Base-by-base conservation (phyloP, 1,284 basidiomycete species). In the Trametes hirsuta region DNA sequence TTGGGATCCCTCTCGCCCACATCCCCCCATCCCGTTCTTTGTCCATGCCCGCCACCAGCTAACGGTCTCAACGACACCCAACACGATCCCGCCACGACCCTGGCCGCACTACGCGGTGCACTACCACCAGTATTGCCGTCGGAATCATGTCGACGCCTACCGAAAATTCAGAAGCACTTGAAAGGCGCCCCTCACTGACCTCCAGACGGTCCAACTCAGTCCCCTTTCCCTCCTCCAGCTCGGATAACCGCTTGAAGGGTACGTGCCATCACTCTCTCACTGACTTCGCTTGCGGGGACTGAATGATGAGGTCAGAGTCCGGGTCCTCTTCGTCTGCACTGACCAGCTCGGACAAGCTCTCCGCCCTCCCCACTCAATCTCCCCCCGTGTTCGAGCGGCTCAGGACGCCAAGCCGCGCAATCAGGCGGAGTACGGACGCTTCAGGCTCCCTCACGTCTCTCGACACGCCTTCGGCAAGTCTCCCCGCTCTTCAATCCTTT, bases 341-440 rank as follows among this genome's bases (percentile, higher is more conserved):
- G 35, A 75, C 74, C 6, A 76, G 71, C 59, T 76, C 76, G 3
- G 79, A 81, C 65, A 77, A 75, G 62, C 69, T 79, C 9, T 71
- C 79, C 4, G 74, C 73, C 2, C 69, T 80, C 18, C 79, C 80
- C 0, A 65, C 67, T 1, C 70, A 66, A 30, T 65, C 72, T 3
- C 71, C 73, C 4, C 68, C 74, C 18, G 66, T 71, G 18, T 65
- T 72, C 9, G 73, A 64, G 4, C 72, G 73, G 22, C 48, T 71
- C 21, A 67, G 66, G 39, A 63, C 63, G 3, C 59, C 66, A 0
- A 59, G 55, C 14, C 70, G 72, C 15, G 57, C 51, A 9, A 62
- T 68, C 22, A 68, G 61, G 2, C 69, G 69, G 34, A 69, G 62
- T 22, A 44, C 71, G 8, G 74, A 75, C 21, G 47, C 69, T 1